Base-by-base conservation (phyloP, 176 grass and related monocot genomes). In the Guadua angustifolia region DNA sequence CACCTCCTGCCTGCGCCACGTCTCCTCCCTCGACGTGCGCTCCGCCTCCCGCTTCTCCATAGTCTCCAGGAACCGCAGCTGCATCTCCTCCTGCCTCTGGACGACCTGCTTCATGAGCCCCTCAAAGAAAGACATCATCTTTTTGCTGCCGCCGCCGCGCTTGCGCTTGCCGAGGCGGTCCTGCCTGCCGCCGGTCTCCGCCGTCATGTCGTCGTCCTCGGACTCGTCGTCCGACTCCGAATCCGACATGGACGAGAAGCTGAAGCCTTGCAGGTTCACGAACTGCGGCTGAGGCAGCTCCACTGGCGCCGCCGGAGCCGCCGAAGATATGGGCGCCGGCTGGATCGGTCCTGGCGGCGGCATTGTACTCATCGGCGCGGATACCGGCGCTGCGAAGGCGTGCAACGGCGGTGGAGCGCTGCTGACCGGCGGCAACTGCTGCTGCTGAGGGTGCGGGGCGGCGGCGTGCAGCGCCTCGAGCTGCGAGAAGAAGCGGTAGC, bases 1-100 rank as follows among this genome's bases (percentile, higher is more conserved):
- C n/a, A 91, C 92, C 79, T 97, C 95, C 86, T 97, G 95, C 47
- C 90, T 24, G 25, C 95, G 90, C 95, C 95, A 97, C 32, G 92
- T 90, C 77, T 97, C 95, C 78, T 97, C 95, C 35, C 92, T 74
- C 32, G 90, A 84, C 79, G 92, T 89, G 79, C 95, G 88, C 44
- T 98, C 95, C 73, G 92, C 87, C 63, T 98, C 95, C 66, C 84
- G 64, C 73, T 88, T 95, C 87, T 95, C 95, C 58, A 98, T 86
- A 16, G 80, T 95, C 83, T 98, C 95, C 50, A 98, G 67, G 86
- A 98, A 95, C 45, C 89, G 82, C 52, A 85, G 87, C 80, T 98
- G 95, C 93, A 94, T 90, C 35, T 87, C 85, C 89, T 98, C 93
- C 73, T 98, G 95, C 83, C 89, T 72, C 36, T 90, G 79, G 39